Conservation (phyloP, 768 basidiomycete species). For the Chlorophyllum brunneum region DNA sequence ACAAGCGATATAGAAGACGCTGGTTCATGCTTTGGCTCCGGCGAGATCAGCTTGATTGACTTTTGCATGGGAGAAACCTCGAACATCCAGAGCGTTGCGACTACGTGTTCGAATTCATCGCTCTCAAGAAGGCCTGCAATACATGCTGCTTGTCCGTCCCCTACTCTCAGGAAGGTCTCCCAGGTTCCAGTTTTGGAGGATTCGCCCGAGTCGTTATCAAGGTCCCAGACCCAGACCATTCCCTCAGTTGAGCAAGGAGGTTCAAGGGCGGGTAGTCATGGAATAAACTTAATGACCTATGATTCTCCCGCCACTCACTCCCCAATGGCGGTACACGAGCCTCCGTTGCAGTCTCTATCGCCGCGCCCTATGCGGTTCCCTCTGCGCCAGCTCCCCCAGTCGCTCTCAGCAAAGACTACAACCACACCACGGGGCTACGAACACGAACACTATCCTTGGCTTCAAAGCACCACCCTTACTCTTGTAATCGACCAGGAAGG, state of each 20-base stretch:
- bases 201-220: neutral
- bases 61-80: neutral
- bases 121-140: neutral
- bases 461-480: constrained; percentile 50
- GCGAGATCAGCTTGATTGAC: constrained; percentile 15
- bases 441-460: constrained; percentile 34
- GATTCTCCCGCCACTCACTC: neutral
- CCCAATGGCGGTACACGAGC: neutral
- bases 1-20: constrained; percentile 2
- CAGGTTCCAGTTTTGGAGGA: neutral
- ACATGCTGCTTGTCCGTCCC: neutral
- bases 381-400: neutral
- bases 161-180: neutral
- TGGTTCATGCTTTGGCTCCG: neutral
- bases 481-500: constrained; percentile 84
- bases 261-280: neutral
- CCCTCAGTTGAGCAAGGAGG: neutral
- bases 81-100: neutral
- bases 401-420: neutral
- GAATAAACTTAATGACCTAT: neutral
- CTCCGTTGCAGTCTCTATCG: neutral
- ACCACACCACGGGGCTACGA: constrained; percentile 4
- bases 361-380: neutral
- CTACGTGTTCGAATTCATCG: neutral
- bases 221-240: neutral